Percentiles rank a stretch among this genome's conserved stretches.
Conservation (phyloP, 2,329 filamentous ascomycete genomes). For the Cryphonectria japonica region DNA sequence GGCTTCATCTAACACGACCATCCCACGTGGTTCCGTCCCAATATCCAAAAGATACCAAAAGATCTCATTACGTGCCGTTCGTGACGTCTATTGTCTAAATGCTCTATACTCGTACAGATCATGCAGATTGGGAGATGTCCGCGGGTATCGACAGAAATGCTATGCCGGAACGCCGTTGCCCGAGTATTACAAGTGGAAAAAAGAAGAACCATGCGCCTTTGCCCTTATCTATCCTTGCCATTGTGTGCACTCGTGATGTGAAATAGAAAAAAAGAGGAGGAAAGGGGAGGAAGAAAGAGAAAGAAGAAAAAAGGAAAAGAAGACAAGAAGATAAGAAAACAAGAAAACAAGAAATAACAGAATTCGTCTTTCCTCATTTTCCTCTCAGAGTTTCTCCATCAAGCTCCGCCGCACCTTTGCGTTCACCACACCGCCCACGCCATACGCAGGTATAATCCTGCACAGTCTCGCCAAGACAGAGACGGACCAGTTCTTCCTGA, state of each 20-base stretch:
- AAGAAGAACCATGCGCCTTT: slow-evolving; percentile 19
- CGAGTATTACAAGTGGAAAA: background rate
- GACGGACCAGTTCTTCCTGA: slow-evolving; percentile 76
- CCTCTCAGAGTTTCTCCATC: slow-evolving; percentile 62
- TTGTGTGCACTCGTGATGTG: background rate
- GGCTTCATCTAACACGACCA: slow-evolving; percentile 41
- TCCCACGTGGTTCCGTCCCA: background rate
- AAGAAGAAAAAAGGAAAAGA: background rate
- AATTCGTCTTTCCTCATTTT: background rate
- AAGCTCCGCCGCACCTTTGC: slow-evolving; percentile 67
- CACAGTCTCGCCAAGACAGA: slow-evolving; percentile 78
- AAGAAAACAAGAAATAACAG: background rate
- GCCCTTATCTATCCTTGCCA: background rate
- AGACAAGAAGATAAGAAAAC: background rate
- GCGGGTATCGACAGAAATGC: slow-evolving; percentile 27
- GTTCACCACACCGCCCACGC: slow-evolving; percentile 86
- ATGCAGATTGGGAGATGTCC: slow-evolving; percentile 26
- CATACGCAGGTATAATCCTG: slow-evolving; percentile 87
- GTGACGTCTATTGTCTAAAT: slow-evolving; percentile 23
- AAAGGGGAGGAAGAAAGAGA: background rate
- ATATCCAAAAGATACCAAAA: background rate
- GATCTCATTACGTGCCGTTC: slow-evolving; percentile 7
- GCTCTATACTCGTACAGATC: slow-evolving; percentile 29
- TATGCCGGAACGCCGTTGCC: slow-evolving; percentile 27
- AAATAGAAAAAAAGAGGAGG: background rate